Evolutionary conservation across 306 rosid genomes (phyloP).

Genomic region (Lupinus albus): DNA sequence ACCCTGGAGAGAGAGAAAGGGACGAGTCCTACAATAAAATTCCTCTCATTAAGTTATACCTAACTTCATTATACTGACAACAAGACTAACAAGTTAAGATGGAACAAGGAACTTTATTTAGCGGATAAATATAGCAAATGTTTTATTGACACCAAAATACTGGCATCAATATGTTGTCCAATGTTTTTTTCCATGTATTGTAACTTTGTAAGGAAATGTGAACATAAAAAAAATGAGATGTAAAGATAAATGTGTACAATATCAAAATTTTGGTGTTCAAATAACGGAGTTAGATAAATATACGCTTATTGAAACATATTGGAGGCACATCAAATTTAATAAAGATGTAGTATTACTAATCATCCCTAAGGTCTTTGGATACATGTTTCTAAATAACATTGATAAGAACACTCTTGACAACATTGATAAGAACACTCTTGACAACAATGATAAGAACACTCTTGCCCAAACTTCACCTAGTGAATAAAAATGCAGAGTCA

Average conservation of each 20-base stretch:
- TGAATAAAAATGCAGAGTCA: neutral
- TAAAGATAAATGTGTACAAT: no score
- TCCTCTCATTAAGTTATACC: no score
- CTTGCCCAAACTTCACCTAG: neutral
- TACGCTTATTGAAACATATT: neutral
- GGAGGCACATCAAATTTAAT: neutral
- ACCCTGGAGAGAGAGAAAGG: no score
- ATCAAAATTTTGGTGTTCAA: no score
- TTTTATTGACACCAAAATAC: no score
- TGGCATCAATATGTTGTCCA: no score
- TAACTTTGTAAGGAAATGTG: no score
- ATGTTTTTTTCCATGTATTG: no score
- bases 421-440: no score
- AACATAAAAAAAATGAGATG: no score
- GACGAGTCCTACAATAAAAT: no score
- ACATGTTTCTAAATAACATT: neutral
- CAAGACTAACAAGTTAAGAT: neutral
- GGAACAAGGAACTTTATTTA: neutral
- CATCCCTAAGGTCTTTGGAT: neutral
- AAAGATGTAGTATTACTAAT: neutral
- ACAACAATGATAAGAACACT: neutral
- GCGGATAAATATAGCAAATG: neutral
- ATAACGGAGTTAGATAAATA: neutral
- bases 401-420: neutral
- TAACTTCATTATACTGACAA: slow-evolving; percentile 1